Evolutionary conservation across 805 yeast species (phyloP).

Genomic region (Cyberlindnera veronae): DNA sequence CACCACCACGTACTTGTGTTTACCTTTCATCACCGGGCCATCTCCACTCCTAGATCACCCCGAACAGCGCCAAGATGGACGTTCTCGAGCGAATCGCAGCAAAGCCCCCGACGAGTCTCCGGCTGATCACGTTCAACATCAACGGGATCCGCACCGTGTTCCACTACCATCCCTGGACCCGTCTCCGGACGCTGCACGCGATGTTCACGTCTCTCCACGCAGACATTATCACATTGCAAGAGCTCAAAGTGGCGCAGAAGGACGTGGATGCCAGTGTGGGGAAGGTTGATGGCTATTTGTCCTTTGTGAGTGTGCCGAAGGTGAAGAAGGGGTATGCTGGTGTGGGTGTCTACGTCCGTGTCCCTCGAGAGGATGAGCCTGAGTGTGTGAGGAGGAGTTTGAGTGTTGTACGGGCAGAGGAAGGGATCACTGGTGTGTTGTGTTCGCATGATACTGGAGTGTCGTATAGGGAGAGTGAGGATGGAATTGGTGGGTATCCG

Average conservation of each 20-base stretch:
- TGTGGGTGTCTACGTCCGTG: slow-evolving; percentile 75
- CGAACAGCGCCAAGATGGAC: background rate
- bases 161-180: slow-evolving; percentile 83
- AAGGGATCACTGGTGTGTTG: slow-evolving; percentile 78
- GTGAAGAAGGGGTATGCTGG: slow-evolving; percentile 85
- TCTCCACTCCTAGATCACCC: background rate
- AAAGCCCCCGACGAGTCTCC: slow-evolving; percentile 23
- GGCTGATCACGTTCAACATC: slow-evolving; percentile 75
- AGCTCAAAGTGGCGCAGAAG: slow-evolving; percentile 62
- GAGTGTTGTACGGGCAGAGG: slow-evolving; percentile 72
- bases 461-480: slow-evolving; percentile 19
- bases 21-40: background rate
- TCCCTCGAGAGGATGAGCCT: slow-evolving; percentile 44
- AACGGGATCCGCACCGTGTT: slow-evolving; percentile 80
- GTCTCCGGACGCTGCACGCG: slow-evolving; percentile 30
- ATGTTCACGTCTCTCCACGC: slow-evolving; percentile 56
- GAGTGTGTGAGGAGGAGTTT: slow-evolving; percentile 35
- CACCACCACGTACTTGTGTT: no score
- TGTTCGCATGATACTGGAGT: slow-evolving; percentile 23
- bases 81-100: slow-evolving; percentile 12
- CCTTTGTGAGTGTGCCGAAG: slow-evolving; percentile 68
- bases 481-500: slow-evolving; percentile 71
- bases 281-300: slow-evolving; percentile 50
- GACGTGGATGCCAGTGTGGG: slow-evolving; percentile 48
- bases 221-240: slow-evolving; percentile 86